Evolutionary conservation across 495 filamentous ascomycete genomes (phyloP), one percentile per base, ranked within the genome.

Genomic region (Podospora australis): DNA sequence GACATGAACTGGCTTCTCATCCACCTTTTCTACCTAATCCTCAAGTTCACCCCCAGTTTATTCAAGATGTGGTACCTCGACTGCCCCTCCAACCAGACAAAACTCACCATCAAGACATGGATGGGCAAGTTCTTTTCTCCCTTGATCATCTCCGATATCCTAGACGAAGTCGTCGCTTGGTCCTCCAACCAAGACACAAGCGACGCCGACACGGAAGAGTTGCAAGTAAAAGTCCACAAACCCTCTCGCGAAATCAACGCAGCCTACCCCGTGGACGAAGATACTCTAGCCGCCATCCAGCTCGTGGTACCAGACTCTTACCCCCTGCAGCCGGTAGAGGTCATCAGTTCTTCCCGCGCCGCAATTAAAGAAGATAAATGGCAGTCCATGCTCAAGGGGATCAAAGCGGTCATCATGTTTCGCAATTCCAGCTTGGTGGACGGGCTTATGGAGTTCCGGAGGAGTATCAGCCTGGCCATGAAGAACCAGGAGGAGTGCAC

Each of bases 401-500:
- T 88, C n/a, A 87, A 95, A 54, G 90, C 88, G 3, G 87, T 90
- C 29, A 95, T 97, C 59, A 90, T 84, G 50, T 91, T 97, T 62
- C 84, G 88, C 32, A 87, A 89, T 59, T 87, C 85, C 41, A 84
- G 74, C 55, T 75, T 97, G 50, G 83, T 86, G 25, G 90, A 96
- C 49, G 92, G 90, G 0, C 72, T 99, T 19, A 69, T 80, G 21
- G 80, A 86, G 16, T 96, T 91, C 77, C 76, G 85, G 23, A 77
- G 79, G 44, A 96, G 96, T 63, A 81, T 97, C 1, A 77, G 80
- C 11, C 87, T 87, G 1, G 84, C 89, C 9, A 72, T 99, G 52
- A 91, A 95, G 68, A 91, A 88, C 3, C 89, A 97, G 63, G 89
- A 78, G 10, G 92, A 97, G 70, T 99, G 92, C 60, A 87, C 92